Evolutionary conservation across 2,329 filamentous ascomycete genomes (phyloP).

Genomic region (Emergomyces pasteurianus): DNA sequence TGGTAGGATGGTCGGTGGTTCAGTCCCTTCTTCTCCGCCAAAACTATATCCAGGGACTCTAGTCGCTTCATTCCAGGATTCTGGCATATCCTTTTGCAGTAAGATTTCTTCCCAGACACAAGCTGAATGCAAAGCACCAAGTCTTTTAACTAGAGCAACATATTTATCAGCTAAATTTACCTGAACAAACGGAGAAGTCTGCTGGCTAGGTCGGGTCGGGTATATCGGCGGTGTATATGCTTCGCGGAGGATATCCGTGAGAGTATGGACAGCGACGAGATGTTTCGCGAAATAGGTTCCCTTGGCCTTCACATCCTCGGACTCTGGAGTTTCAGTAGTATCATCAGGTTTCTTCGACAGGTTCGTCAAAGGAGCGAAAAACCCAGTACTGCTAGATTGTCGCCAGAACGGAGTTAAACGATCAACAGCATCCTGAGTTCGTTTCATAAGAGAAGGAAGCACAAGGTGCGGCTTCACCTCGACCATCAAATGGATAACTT

Average conservation of each 20-base stretch:
- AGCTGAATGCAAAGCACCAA: slow-evolving; percentile 67
- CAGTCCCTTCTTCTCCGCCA: slow-evolving; percentile 31
- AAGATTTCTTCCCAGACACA: slow-evolving; percentile 77
- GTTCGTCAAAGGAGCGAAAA: slow-evolving; percentile 55
- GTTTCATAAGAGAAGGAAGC: slow-evolving; percentile 66
- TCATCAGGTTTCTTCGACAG: slow-evolving; percentile 11
- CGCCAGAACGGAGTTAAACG: slow-evolving; percentile 54
- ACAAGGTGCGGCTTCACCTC: slow-evolving; percentile 72
- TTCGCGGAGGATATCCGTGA: slow-evolving; percentile 62
- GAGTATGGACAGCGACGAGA: slow-evolving; percentile 61
- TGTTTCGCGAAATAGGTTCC: slow-evolving; percentile 73
- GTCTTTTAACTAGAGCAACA: slow-evolving; percentile 55
- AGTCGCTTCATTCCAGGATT: slow-evolving; percentile 40
- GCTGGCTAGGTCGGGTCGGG: slow-evolving; percentile 49
- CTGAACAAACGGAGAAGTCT: slow-evolving; percentile 54
- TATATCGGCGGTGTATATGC: slow-evolving; percentile 56
- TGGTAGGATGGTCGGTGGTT: slow-evolving; percentile 16
- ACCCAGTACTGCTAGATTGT: slow-evolving; percentile 42
- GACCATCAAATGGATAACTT: slow-evolving; percentile 64
- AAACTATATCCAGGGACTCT: slow-evolving; percentile 29
- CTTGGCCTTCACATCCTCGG: slow-evolving; percentile 34
- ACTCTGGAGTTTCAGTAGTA: slow-evolving; percentile 12
- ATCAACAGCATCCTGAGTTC: slow-evolving; percentile 58
- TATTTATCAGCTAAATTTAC: slow-evolving; percentile 83
- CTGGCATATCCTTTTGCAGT: slow-evolving; percentile 60